These are phyloP conservation scores for Grammothele lineata DNA, from an alignment of 768 basidiomycete genomes.

Conservation along the genomic window DNA sequence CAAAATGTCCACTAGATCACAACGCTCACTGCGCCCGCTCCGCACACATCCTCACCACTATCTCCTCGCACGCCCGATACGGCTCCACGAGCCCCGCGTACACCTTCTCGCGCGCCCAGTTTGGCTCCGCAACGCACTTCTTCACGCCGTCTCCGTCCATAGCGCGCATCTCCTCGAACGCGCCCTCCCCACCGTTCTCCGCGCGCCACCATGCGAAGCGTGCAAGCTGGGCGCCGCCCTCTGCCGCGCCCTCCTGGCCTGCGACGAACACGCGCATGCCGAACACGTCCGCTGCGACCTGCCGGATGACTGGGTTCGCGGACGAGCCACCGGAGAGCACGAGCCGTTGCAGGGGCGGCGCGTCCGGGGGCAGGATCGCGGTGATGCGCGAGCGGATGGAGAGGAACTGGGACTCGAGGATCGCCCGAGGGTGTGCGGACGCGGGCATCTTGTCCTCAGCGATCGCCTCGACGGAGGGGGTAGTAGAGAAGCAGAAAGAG, in stretches of 20 bases:
- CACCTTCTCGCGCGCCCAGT: conserved; percentile 36
- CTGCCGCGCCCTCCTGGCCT: conserved; percentile 63
- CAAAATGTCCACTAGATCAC: no score
- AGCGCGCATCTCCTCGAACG: conserved; percentile 62
- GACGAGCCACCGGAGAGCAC: conserved; percentile 80
- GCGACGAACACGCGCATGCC: conserved; percentile 70
- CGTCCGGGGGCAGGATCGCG: conserved; percentile 58
- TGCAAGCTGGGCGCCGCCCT: conserved; percentile 69
- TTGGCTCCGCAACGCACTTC: conserved; percentile 59
- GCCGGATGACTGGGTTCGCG: conserved; percentile 66
- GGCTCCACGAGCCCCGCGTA: conserved; percentile 50
- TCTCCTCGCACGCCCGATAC: conserved; percentile 56
- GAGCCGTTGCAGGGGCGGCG: conserved; percentile 56
- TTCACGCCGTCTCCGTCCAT: conserved; percentile 46
- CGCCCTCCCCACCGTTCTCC: conserved; percentile 37
- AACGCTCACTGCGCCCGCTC: background rate
- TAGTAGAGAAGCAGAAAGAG: conserved; percentile 55
- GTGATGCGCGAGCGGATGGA: conserved; percentile 71
- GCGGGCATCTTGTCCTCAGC: conserved; percentile 34
- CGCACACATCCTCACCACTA: conserved; percentile 24
- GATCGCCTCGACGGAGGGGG: conserved; percentile 9
- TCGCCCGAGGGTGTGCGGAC: conserved; percentile 61
- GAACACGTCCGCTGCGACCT: conserved; percentile 77
- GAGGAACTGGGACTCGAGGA: conserved; percentile 82
- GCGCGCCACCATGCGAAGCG: conserved; percentile 67